A percentile compares a stretch with the other conserved stretches of the same genome.
Conservation (phyloP, 2,329 filamentous ascomycete species). For the Pseudopyricularia cyperi region DNA sequence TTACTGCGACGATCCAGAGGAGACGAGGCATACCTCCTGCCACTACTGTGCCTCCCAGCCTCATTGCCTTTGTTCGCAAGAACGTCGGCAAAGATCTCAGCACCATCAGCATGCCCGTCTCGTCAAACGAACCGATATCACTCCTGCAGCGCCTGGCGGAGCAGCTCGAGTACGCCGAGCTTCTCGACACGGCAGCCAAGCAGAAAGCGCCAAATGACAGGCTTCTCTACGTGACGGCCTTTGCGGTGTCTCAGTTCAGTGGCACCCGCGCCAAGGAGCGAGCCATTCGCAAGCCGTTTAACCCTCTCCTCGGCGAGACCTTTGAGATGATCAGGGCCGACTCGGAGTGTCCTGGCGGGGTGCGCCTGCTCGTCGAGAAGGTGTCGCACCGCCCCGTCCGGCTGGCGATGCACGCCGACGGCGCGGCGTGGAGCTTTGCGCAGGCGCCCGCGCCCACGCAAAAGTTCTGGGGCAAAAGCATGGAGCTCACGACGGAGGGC, state of each 20-base stretch:
- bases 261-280: constrained; percentile 75
- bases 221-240: constrained; percentile 74
- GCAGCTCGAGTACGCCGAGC: constrained; percentile 76
- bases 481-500: constrained; percentile 87
- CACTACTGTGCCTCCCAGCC: constrained; percentile 69
- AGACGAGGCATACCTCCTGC: constrained; percentile 60
- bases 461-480: constrained; percentile 98
- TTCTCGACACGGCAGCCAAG: constrained; percentile 64
- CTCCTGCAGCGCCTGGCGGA: constrained; percentile 81
- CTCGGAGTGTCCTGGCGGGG: constrained; percentile 60
- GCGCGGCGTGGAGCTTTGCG: constrained; percentile 69
- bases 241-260: constrained; percentile 80
- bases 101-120: constrained; percentile 95
- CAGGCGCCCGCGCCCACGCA: constrained; percentile 83
- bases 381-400: constrained; percentile 86
- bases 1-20: constrained; percentile 50
- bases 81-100: constrained; percentile 97
- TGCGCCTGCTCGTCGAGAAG: constrained; percentile 90
- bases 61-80: constrained; percentile 90
- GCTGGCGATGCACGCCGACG: constrained; percentile 86
- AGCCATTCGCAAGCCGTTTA: constrained; percentile 90
- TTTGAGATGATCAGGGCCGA: constrained; percentile 85
- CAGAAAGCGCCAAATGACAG: constrained; percentile 51
- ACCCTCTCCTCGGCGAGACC: constrained; percentile 90
- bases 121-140: constrained; percentile 85